Evolutionary conservation across 768 basidiomycete genomes (phyloP), one percentile per base, ranked within the genome.

Genomic region (Mycena pura): DNA sequence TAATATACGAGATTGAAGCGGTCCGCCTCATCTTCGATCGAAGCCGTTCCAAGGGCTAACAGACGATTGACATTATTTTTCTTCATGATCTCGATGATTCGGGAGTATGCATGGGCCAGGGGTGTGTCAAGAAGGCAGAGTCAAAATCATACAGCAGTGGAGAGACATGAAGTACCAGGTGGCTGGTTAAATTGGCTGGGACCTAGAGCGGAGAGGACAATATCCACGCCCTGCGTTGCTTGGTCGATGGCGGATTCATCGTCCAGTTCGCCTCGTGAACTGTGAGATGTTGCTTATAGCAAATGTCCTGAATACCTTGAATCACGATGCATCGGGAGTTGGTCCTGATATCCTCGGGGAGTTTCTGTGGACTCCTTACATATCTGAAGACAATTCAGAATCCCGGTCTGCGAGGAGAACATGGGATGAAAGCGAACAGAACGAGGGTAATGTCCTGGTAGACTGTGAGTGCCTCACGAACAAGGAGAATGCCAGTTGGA

Each of bases 161-260:
- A 44, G 28, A n/a, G 28, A 51, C 2, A 17, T n/a, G 7, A 25
- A 19, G 19, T 62, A 60, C 62, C 60, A 31, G 58, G 28, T 15
- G 62, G 58, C 11, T 63, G 61, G 24, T 44, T 45, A 17, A 63
- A 66, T 34, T 63, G 62, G 17, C 59, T 60, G 14, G 85, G 90
- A 3, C 90, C 90, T 1, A 92, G 81, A 1, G 86, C 84, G 44
- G 89, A 90, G 25, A 92, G 69, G 24, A 92, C 84, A 41, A 85
- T 82, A 48, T 90, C 78, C 3, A 86, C 83, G 22, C 81, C 84
- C 60, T 84, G 71, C 59, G 90, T 72, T 3, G 87, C 88, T 43
- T 77, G 74, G 19, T 77, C 72, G 56, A 91, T 74, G 21, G 76
- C 75, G 9, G 81, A 77, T 9, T 70, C 66, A 49, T 92, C 84